Evolutionary conservation across 2,329 filamentous ascomycete genomes (phyloP).

Genomic region (Hypocrella siamensis): DNA sequence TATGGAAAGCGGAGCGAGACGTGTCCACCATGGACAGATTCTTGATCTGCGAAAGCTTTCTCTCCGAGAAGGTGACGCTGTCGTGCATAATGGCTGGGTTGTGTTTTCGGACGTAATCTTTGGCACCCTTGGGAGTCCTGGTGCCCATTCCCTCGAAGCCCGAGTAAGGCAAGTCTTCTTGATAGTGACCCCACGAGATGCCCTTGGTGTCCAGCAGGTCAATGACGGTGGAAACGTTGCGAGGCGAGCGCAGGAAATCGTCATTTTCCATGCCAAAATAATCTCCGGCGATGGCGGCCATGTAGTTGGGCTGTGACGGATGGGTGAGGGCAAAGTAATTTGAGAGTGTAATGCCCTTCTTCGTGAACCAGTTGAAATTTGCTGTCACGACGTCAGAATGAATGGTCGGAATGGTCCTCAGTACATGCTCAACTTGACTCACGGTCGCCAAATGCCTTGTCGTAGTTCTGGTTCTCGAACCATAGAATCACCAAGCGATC

Average conservation of each 20-base stretch:
- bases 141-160: conserved; percentile 53
- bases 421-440: conserved; percentile 11
- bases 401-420: not conserved
- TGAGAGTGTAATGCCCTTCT: conserved; percentile 15
- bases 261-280: conserved; percentile 62
- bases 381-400: conserved; percentile 4
- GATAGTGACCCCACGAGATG: conserved; percentile 57
- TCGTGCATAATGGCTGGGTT: conserved; percentile 54
- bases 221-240: conserved; percentile 50
- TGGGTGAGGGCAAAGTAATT: conserved; percentile 48
- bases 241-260: conserved; percentile 38
- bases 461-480: conserved; percentile 63
- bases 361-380: conserved; percentile 13
- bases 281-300: conserved; percentile 51
- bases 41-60: conserved; percentile 55
- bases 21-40: conserved; percentile 36
- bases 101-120: conserved; percentile 76
- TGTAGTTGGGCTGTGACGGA: conserved; percentile 64
- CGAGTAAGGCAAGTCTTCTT: conserved; percentile 62
- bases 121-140: conserved; percentile 47
- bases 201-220: conserved; percentile 50
- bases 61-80: conserved; percentile 39
- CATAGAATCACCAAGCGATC: conserved; percentile 59
- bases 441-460: conserved; percentile 47
- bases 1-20: conserved; percentile 41